Percentiles rank a stretch among this genome's conserved stretches.
Evolutionary conservation across 345 rosid species (phyloP).

Genomic region (Hibiscus syriacus): DNA sequence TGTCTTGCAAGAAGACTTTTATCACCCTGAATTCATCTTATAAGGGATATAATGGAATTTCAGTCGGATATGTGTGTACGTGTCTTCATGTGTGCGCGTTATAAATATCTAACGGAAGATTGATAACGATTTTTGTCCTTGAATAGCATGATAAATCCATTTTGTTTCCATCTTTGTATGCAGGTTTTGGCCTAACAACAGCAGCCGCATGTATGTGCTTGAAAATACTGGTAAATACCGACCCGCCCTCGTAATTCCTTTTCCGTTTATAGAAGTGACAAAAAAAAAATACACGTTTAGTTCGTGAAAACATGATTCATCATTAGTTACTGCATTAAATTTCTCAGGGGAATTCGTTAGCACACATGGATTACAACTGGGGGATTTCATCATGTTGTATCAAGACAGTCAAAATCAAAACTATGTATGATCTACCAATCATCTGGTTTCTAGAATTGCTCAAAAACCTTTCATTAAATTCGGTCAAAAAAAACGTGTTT

Average conservation of each 20-base stretch:
- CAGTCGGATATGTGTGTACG: neutral
- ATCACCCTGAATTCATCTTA: neutral
- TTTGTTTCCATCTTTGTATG: conserved; percentile 8
- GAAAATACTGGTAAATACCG: conserved; percentile 78
- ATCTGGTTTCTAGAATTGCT: neutral
- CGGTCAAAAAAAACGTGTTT: neutral
- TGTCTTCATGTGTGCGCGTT: too few species aligned
- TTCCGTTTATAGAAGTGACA: neutral
- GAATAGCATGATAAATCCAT: neutral
- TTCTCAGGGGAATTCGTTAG: conserved; percentile 75
- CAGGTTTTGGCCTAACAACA: conserved; percentile 99
- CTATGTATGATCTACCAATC: conserved; percentile 41
- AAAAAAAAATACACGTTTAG: neutral
- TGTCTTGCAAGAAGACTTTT: neutral
- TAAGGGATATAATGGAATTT: neutral
- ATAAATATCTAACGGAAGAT: neutral
- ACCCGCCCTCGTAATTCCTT: neutral
- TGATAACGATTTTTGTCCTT: neutral
- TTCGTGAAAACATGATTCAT: neutral
- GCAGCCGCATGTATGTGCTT: conserved; percentile 91
- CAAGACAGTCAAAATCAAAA: conserved; percentile 52
- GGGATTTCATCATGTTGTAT: conserved; percentile 77
- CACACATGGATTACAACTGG: conserved; percentile 66
- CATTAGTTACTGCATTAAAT: neutral
- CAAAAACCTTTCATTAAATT: neutral